A percentile compares a stretch with the other conserved stretches of the same genome.
These are phyloP conservation scores for Salisapilia sapeloensis DNA, from an alignment of 352 stramenopile species.

Conservation along the genomic window DNA sequence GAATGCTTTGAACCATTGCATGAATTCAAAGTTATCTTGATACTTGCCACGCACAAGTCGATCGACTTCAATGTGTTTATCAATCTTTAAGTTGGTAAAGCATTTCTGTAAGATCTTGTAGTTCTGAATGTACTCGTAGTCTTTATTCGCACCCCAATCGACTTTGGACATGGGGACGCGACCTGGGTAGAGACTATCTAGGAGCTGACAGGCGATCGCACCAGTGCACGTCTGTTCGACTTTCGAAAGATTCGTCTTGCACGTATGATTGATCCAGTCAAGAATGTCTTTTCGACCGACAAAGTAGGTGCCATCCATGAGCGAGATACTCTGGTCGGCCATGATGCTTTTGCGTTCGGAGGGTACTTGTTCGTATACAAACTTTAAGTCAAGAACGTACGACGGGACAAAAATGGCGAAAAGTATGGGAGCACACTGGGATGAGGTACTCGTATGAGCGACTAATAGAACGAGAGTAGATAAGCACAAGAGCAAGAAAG, in stretches of 20 bases:
- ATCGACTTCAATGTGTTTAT: conserved; percentile 95
- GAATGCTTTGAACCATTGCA: conserved; percentile 96
- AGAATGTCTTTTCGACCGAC: conserved; percentile 94
- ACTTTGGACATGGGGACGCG: conserved; percentile 95
- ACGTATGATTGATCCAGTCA: conserved; percentile 96
- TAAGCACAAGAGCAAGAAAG: conserved; percentile 21
- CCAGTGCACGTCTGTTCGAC: conserved; percentile 95
- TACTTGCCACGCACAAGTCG: conserved; percentile 97
- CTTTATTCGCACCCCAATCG: conserved; percentile 93
- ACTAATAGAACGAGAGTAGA: not conserved
- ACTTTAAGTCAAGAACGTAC: too few species aligned
- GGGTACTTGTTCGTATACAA: too few species aligned
- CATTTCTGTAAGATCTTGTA: conserved; percentile 99
- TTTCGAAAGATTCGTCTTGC: conserved; percentile 89
- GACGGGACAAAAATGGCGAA: conserved; percentile 24
- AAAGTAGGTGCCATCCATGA: conserved; percentile 97
- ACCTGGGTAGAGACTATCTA: conserved; percentile 89
- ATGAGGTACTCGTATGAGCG: conserved; percentile 5
- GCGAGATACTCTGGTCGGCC: conserved; percentile 80
- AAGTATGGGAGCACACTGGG: conserved; percentile 14
- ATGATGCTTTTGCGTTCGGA: too few species aligned
- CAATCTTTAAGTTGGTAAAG: conserved; percentile 93
- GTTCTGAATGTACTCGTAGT: conserved; percentile 98
- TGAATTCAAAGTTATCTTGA: conserved; percentile 99
- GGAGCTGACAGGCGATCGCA: conserved; percentile 94